Evolutionary conservation across 768 basidiomycete genomes (phyloP), one percentile per base, ranked within the genome.

Genomic region (Suillus spraguei): DNA sequence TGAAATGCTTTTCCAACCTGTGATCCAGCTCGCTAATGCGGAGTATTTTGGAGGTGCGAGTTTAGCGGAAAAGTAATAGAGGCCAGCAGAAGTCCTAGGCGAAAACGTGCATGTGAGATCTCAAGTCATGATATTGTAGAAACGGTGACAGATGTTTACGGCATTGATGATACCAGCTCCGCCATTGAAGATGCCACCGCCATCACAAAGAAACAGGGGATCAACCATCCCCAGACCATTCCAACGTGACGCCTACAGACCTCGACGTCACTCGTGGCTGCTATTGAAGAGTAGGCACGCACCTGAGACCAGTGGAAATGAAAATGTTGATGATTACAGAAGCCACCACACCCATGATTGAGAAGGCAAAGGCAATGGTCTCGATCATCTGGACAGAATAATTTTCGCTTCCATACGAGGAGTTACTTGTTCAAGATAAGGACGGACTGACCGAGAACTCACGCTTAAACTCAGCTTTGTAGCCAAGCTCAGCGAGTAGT

Each of bases 41-140:
- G 87, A 81, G 61, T 85, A 85, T 68, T 82, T 79, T 7, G 81
- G 80, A 1, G 88, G 87, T 3, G 90, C 90, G 50, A 92, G 73
- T 70, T 88, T 91, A 0, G 90, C 87, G 2, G 90, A 88, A 73
- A 91, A 91, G 72, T 91, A 92, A 71, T 91, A 91, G 20, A 92
- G 77, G 0, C 90, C 90, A 8, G 90, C 90, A 65, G 90, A 91
- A 28, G 90, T 92, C 60, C 90, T 91, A 20, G 28, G 17, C 7
- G 16, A 14, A 33, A 22, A 42, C 22, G 32, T 2, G 16, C 22
- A 41, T 58, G 17, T 56, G 16, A 56, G 24, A 9, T 24, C 16
- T 9, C 60, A 55, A 49, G 42, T 58, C 22, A 49, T 13, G 1
- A 14, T 36, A 32, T 61, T 54, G 55, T 53, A 28, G 28, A 36